phyloP scores from a whole-genome alignment of 2,329 filamentous ascomycete genomes.

The Pestalotiopsis sp. region DNA sequence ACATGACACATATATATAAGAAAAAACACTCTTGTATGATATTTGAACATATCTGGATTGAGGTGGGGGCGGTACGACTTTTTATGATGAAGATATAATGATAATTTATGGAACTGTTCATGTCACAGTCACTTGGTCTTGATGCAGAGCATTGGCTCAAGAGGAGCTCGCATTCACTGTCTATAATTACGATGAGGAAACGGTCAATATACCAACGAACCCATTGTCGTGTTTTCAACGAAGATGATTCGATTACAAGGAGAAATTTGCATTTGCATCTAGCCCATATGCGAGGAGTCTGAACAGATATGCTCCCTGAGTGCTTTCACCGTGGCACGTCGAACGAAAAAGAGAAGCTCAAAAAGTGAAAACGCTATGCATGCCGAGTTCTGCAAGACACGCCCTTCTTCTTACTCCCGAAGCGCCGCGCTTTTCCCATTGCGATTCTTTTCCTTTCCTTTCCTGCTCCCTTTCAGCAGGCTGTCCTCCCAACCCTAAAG shows the following conservation, averaged over 20 bases:
- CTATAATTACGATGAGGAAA: neutral
- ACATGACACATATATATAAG: neutral
- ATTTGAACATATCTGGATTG: constrained; percentile 1
- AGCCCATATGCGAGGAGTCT: neutral
- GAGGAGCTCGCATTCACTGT: neutral
- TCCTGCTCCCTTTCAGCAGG: neutral
- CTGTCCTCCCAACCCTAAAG: neutral
- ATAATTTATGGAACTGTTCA: neutral
- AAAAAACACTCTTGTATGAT: neutral
- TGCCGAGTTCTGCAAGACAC: neutral
- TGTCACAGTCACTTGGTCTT: neutral
- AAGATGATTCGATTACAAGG: neutral
- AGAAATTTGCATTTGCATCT: neutral
- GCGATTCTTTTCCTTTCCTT: neutral
- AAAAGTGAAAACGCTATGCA: neutral
- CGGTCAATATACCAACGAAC: neutral
- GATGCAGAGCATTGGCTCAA: neutral
- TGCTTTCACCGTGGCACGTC: neutral
- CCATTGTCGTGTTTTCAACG: neutral
- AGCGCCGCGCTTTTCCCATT: neutral
- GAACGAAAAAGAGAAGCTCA: neutral
- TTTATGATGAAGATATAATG: neutral
- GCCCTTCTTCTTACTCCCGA: neutral
- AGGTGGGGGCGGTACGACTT: neutral
- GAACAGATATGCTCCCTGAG: neutral